Percentiles rank a stretch among this genome's conserved stretches.
phyloP scores from a whole-genome alignment of 1,139 yeast genomes.

The Kodamaea derodonti region DNA sequence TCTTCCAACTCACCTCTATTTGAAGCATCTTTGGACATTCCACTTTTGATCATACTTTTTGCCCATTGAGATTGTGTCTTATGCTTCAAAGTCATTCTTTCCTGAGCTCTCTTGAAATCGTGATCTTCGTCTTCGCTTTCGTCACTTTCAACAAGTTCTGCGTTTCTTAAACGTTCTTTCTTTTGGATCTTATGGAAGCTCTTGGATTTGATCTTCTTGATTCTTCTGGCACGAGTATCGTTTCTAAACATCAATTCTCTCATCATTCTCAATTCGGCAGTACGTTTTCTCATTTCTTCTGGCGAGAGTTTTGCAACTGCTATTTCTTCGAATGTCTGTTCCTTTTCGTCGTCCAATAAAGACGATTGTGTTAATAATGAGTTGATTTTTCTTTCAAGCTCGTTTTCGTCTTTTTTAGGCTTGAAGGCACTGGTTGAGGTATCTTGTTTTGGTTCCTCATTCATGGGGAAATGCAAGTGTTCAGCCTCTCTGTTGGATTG shows the following conservation, averaged over 20 bases:
- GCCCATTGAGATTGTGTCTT: slow-evolving; percentile 92
- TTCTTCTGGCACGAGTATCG: slow-evolving; percentile 83
- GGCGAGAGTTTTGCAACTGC: slow-evolving; percentile 78
- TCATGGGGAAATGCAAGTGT: slow-evolving; percentile 70
- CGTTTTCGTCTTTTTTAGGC: slow-evolving; percentile 48
- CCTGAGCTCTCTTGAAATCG: slow-evolving; percentile 74
- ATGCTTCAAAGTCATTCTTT: slow-evolving; percentile 88
- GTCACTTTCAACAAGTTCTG: slow-evolving; percentile 61
- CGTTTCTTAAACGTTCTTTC: slow-evolving; percentile 72
- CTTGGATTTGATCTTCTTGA: slow-evolving; percentile 92
- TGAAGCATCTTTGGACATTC: slow-evolving; percentile 80
- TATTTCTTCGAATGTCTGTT: slow-evolving; percentile 81
- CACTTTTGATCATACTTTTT: slow-evolving; percentile 81
- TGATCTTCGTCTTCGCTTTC: slow-evolving; percentile 63
- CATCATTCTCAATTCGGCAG: slow-evolving; percentile 83
- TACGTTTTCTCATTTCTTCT: slow-evolving; percentile 74
- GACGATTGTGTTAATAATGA: slow-evolving; percentile 61
- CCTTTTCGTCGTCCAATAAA: slow-evolving; percentile 67
- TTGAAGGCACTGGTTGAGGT: slow-evolving; percentile 23
- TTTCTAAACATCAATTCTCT: slow-evolving; percentile 95
- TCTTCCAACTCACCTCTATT: slow-evolving; percentile 90
- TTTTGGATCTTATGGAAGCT: slow-evolving; percentile 82
- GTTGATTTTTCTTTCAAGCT: slow-evolving; percentile 65
- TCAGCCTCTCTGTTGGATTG: slow-evolving; percentile 80
- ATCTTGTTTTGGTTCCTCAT: slow-evolving; percentile 27